Percentiles rank a stretch among this genome's conserved stretches.
phyloP scores from a whole-genome alignment of 1,284 basidiomycete species.

The Vanrija pseudolonga region DNA sequence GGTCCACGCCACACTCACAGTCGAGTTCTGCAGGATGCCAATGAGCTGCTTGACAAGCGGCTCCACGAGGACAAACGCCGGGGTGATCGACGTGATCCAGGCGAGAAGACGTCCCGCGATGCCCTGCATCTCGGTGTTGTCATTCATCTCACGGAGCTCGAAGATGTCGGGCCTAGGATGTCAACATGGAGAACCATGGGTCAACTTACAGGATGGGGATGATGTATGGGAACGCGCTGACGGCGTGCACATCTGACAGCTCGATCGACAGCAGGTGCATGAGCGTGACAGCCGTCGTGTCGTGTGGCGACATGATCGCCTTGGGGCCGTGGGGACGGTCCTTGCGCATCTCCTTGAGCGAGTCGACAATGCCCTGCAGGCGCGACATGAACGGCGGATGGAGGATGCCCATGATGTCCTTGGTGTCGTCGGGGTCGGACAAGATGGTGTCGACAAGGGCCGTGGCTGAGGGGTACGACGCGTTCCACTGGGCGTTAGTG shows the following conservation, averaged over 20 bases:
- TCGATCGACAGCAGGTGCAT: constrained; percentile 73
- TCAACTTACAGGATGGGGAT: constrained; percentile 66
- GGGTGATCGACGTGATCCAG: constrained; percentile 51
- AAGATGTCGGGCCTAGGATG: constrained; percentile 45
- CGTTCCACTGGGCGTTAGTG: constrained; percentile 61
- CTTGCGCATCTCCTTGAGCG: constrained; percentile 65
- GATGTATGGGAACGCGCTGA: constrained; percentile 69
- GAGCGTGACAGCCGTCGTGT: constrained; percentile 70
- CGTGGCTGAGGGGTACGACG: constrained; percentile 65
- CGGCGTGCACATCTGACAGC: constrained; percentile 69
- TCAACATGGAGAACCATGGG: neutral
- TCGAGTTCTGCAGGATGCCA: constrained; percentile 46
- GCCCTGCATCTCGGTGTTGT: constrained; percentile 48
- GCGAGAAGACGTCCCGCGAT: constrained; percentile 49
- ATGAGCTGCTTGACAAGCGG: constrained; percentile 49
- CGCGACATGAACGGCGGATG: constrained; percentile 59
- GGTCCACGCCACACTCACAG: constrained; percentile 24
- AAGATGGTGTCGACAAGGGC: constrained; percentile 65
- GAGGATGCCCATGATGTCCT: constrained; percentile 71
- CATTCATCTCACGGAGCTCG: constrained; percentile 49
- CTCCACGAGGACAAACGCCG: constrained; percentile 49
- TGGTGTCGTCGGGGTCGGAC: constrained; percentile 53
- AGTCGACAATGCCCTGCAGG: constrained; percentile 57
- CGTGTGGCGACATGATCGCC: constrained; percentile 79
- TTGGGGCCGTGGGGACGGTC: constrained; percentile 78